A percentile compares a stretch with the other conserved stretches of the same genome.
Conservation (phyloP, 1,284 basidiomycete genomes). For the Erythrobasidium hasegawianum region DNA sequence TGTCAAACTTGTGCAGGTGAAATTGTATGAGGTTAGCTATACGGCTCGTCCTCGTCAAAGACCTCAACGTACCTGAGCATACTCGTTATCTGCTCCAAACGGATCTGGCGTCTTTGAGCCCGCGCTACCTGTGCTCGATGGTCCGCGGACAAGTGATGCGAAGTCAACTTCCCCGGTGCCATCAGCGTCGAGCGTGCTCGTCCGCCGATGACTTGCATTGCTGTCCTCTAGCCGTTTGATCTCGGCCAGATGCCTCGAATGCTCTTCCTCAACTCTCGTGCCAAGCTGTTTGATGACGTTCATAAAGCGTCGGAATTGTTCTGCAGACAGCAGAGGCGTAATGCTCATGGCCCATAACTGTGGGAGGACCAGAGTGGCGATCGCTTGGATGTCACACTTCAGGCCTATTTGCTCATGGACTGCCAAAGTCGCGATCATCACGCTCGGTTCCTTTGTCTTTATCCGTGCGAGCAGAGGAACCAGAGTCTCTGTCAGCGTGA, state of each 20-base stretch:
- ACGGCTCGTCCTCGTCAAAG: no score
- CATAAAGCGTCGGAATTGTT: constrained; percentile 65
- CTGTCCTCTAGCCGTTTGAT: constrained; percentile 75
- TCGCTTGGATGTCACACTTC: constrained; percentile 90
- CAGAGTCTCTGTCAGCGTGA: constrained; percentile 88
- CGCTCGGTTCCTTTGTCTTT: constrained; percentile 87
- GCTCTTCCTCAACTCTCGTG: constrained; percentile 78
- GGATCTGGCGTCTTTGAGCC: constrained; percentile 35
- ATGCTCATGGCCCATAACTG: constrained; percentile 96
- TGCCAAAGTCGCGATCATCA: constrained; percentile 86
- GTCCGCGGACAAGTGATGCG: constrained; percentile 42
- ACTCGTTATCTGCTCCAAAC: constrained; percentile 41
- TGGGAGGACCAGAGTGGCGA: constrained; percentile 86
- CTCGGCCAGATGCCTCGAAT: constrained; percentile 74
- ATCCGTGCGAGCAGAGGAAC: constrained; percentile 91
- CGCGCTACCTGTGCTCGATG: constrained; percentile 20
- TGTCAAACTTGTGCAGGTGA: constrained; percentile 36
- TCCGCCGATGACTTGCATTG: constrained; percentile 1
- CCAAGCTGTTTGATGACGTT: constrained; percentile 54
- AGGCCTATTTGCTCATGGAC: constrained; percentile 96
- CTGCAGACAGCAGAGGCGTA: constrained; percentile 82
- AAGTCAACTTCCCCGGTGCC: constrained; percentile 44
- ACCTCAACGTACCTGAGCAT: constrained; percentile 36
- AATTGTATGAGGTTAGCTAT: no score
- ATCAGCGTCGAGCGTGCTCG: constrained; percentile 53